These are phyloP conservation scores for Pseudogymnoascus sp. DNA, from an alignment of 2,329 filamentous ascomycete species.

Conservation along the genomic window DNA sequence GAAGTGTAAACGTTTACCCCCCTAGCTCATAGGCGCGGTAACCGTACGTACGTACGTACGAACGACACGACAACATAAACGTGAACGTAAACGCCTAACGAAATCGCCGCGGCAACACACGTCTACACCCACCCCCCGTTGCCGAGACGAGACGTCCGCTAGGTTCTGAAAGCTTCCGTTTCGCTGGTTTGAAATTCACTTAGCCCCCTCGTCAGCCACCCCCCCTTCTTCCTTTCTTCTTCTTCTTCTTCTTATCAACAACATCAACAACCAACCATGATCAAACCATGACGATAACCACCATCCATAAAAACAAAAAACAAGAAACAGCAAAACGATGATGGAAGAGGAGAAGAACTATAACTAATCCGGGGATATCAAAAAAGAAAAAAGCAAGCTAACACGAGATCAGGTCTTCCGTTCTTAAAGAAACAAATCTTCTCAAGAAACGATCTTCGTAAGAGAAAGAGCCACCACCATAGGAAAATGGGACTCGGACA, in stretches of 20 bases:
- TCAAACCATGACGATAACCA: not conserved
- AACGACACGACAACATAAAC: not conserved
- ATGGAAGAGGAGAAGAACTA: not conserved
- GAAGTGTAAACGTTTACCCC: not conserved
- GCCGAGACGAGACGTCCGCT: no score
- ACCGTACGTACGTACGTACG: no score
- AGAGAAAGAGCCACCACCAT: not conserved
- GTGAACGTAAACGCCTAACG: no score
- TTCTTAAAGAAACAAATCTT: not conserved
- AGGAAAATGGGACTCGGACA: not conserved
- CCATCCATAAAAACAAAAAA: no score
- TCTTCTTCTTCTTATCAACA: not conserved
- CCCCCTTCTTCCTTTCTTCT: no score
- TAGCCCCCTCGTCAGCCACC: no score
- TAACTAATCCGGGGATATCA: not conserved
- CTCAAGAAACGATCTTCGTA: not conserved
- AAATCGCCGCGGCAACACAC: no score
- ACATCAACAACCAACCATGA: not conserved
- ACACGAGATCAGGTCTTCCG: not conserved
- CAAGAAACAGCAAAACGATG: not conserved
- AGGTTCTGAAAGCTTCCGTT: no score
- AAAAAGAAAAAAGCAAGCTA: not conserved
- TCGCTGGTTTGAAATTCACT: no score
- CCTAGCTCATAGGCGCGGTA: no score
- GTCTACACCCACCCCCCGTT: no score